A percentile compares a stretch with the other conserved stretches of the same genome.
Conservation (phyloP, 1,139 yeast genomes). For the Candida pseudocylindracea region DNA sequence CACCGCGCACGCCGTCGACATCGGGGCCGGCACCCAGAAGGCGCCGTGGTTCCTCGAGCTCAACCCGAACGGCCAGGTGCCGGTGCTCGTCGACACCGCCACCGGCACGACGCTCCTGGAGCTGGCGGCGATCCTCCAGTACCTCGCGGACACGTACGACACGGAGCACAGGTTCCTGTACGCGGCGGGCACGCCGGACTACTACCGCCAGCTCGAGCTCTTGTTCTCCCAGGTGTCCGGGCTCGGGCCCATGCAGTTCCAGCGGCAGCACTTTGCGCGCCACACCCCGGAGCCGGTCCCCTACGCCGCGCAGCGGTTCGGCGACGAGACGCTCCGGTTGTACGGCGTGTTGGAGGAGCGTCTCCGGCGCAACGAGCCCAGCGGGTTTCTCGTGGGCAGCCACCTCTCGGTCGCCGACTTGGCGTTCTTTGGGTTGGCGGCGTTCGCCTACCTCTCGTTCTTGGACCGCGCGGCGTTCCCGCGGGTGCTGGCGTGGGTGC, state of each 20-base stretch:
- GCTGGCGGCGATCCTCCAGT: slow-evolving; percentile 3
- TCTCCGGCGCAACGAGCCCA: slow-evolving; percentile 12
- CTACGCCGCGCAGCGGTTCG: slow-evolving; percentile 28
- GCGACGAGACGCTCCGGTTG: slow-evolving; percentile 26
- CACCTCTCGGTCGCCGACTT: slow-evolving; percentile 33
- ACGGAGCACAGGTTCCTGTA: slow-evolving; percentile 2
- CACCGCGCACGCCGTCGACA: slow-evolving; percentile 17
- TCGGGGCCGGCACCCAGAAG: slow-evolving; percentile 19
- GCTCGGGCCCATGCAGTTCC: slow-evolving; percentile 41
- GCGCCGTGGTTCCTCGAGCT: slow-evolving; percentile 27
- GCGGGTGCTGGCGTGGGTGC: too few relatives aligned
- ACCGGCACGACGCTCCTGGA: slow-evolving; percentile 9
- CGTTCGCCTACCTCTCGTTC: background rate
- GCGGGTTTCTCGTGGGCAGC: slow-evolving; percentile 32
- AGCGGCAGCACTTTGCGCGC: slow-evolving; percentile 24
- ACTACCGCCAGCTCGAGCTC: slow-evolving; percentile 1
- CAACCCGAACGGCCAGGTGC: slow-evolving; percentile 44
- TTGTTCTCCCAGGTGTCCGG: slow-evolving; percentile 8
- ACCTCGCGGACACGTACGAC: slow-evolving; percentile 3
- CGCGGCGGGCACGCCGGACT: slow-evolving; percentile 1
- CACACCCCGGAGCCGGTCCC: slow-evolving; percentile 24
- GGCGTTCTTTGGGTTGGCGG: slow-evolving; percentile 18
- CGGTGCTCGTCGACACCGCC: slow-evolving; percentile 25
- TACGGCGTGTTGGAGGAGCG: slow-evolving; percentile 28
- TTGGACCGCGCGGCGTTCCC: too few relatives aligned